Conservation (phyloP, 2,329 filamentous ascomycete species). For the Dothidotthia symphoricarpi region DNA sequence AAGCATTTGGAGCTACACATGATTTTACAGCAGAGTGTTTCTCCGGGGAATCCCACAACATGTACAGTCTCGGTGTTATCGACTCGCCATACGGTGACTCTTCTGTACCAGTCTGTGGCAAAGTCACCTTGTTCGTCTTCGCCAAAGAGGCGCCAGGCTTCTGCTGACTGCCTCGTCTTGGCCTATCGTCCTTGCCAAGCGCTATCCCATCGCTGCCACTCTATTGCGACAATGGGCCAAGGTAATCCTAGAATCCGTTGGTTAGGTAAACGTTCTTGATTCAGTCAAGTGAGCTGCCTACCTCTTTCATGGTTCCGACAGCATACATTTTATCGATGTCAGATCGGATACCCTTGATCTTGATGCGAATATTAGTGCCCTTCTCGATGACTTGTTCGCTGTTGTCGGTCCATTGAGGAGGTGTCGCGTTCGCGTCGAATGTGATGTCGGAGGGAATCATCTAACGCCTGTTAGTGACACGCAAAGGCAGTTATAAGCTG, state of each 20-base stretch:
- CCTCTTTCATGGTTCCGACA: slow-evolving; percentile 93
- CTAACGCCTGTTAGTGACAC: slow-evolving; percentile 47
- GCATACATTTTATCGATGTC: slow-evolving; percentile 96
- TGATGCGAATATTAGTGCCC: slow-evolving; percentile 87
- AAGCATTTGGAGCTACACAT: too few species aligned
- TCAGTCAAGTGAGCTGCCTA: slow-evolving; percentile 13
- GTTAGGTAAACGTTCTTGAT: slow-evolving; percentile 12
- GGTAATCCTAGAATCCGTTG: slow-evolving; percentile 37
- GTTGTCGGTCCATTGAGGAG: slow-evolving; percentile 95
- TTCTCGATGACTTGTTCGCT: slow-evolving; percentile 92
- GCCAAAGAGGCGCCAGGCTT: neutral
- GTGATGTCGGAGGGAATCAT: slow-evolving; percentile 90
- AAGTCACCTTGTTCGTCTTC: too few species aligned
- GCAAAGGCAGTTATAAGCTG: slow-evolving; percentile 11
- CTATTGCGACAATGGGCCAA: slow-evolving; percentile 38
- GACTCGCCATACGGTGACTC: too few species aligned
- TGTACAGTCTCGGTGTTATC: too few species aligned
- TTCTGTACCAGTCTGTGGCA: too few species aligned
- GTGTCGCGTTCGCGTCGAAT: slow-evolving; percentile 92
- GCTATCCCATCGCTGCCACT: neutral
- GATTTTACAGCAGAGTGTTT: too few species aligned
- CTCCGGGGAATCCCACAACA: too few species aligned
- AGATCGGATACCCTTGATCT: slow-evolving; percentile 88
- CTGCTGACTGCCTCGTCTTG: neutral
- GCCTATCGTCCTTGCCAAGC: neutral